Percentiles rank a stretch among this genome's conserved stretches.
These are phyloP conservation scores for Clarkia xantiana DNA, from an alignment of 345 rosid genomes.

Conservation along the genomic window DNA sequence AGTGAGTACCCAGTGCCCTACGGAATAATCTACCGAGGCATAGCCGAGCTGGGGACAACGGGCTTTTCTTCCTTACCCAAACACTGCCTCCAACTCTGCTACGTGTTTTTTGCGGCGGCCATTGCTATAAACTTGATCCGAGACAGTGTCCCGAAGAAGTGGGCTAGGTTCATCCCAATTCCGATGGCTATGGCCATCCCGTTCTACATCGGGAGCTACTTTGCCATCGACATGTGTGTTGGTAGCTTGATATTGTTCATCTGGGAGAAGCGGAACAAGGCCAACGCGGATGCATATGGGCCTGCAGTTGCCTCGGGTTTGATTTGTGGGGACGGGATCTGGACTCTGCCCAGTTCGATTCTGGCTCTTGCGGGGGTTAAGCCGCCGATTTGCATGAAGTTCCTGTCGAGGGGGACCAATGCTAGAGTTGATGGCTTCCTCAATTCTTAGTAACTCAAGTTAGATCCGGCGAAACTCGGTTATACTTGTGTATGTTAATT, in stretches of 20 bases:
- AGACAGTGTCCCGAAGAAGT: conserved; percentile 5
- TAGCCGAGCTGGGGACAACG: conserved; percentile 9
- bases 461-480: too few relatives aligned
- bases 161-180: conserved; percentile 16
- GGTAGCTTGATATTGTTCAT: conserved; percentile 22
- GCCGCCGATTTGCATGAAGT: conserved; percentile 37
- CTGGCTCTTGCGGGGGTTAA: conserved; percentile 23
- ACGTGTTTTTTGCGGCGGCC: conserved; percentile 21
- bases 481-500: too few relatives aligned
- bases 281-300: conserved; percentile 12
- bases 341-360: conserved; percentile 19
- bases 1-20: conserved; percentile 6
- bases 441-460: not conserved
- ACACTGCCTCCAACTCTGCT: conserved; percentile 21
- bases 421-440: conserved; percentile 7
- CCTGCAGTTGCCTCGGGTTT: conserved; percentile 28
- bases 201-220: conserved; percentile 25
- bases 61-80: conserved; percentile 13
- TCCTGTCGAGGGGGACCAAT: conserved; percentile 13
- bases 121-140: conserved; percentile 14
- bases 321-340: conserved; percentile 29
- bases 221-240: conserved; percentile 30
- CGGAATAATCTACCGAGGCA: conserved; percentile 7
- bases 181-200: conserved; percentile 39
- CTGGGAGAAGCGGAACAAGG: conserved; percentile 20